Evolutionary conservation across 2,329 filamentous ascomycete species (phyloP), one percentile per base, ranked within the genome.

Genomic region (Myriosclerotinia curreyana): DNA sequence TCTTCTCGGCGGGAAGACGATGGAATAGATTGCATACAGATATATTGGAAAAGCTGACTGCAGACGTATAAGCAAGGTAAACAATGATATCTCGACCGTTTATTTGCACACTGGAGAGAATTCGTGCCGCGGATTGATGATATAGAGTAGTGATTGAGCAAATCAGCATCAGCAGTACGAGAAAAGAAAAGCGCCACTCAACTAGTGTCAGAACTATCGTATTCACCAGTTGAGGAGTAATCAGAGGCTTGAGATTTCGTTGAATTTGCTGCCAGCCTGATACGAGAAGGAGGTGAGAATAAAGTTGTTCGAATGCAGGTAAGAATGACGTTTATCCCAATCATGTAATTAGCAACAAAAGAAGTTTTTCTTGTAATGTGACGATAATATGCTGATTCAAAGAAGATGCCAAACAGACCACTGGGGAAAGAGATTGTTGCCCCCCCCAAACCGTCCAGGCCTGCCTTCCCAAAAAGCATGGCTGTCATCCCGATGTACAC

Each of bases 1-100:
- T 11, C 20, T 22, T 5, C 11, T 6, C 22, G 20, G 15, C 28
- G 40, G 40, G 11, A 36, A 46, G 54, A 46, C 0, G 40, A 44
- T n/a, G 36, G 40, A 31, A 17, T 20, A 46, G 34, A 38, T 56
- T 56, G 34, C 54, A 44, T 56, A n/a, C n/a, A 40, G 7, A 34
- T 58, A 34, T 17, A 46, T 58, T 34, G 12, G 20, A 25, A 31
- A n/a, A 34, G 54, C 34, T 44, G 40, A 46, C 54, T 58, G 42
- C 40, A 58, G 54, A 46, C 20, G 6, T 46, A 31, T 28, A 58
- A 34, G 7, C 40, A 34, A 31, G 40, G 54, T 46, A 34, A 36
- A 46, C n/a, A 12, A 17, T 34, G 40, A 58, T 46, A 5, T 46
- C 28, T 46, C 3, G 25, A 58, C 40, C 28, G 28, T 46, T 20